Base-by-base conservation (phyloP, 2,329 filamentous ascomycete genomes). In the Xylariomycetidae sp. region DNA sequence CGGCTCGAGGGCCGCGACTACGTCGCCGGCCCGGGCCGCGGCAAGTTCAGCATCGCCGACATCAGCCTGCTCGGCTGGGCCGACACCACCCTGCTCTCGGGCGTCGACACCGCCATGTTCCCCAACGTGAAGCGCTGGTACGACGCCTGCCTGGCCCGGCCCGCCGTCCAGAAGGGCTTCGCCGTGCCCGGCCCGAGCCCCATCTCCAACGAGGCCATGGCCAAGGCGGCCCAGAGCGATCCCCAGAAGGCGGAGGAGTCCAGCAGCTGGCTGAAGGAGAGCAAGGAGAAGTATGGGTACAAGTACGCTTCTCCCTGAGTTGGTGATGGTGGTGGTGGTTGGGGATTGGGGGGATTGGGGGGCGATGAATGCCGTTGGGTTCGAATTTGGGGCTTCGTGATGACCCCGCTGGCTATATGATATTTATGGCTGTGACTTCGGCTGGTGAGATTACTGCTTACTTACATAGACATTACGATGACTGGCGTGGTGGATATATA, bases 21-120 rank as follows among this genome's bases (percentile, higher is more conserved):
- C 42, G 50, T 77, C 6, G 73, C 68, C 3, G 81, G 81, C 4
- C 54, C 67, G 2, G 68, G 59, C 10, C 50, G 51, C 16, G 72
- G 77, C 44, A 75, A 72, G 50, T 79, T 70, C 58, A 77, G 71
- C 46, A 78, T 83, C 36, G 84, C 79, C 1, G 85, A 90, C 60
- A 87, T 90, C 35, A 72, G 81, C 18, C 68, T 80, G 38, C 75
- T 82, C 53, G 81, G 82, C 25, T 89, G 85, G 85, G 67, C 80
- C 31, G 69, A 77, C 29, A 57, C 60, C 2, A 67, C 74, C 1
- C 62, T 66, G 12, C 77, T 81, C 67, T 66, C 72, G 0, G 81
- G 81, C 14, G 48, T 87, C 17, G 74, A 86, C 31, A 68, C 84
- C 36, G 62, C 69, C 2, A 68, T 77, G 41, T 88, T 87, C 60